These are phyloP conservation scores for Aspergillus proliferans DNA, from an alignment of 2,329 filamentous ascomycete genomes.

Conservation along the genomic window DNA sequence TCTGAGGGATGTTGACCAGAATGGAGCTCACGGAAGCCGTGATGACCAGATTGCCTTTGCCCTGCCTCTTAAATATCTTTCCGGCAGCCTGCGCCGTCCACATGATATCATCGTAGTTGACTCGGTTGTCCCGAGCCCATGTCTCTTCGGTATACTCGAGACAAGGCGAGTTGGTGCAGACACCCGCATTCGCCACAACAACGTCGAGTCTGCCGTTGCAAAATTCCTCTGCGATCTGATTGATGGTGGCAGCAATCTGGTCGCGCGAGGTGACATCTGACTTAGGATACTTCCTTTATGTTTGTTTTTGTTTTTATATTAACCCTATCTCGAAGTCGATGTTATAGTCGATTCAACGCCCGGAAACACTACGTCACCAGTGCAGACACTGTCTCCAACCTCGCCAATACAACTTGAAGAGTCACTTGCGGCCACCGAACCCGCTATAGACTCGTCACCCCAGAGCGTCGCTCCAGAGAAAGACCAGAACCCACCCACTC, in stretches of 20 bases:
- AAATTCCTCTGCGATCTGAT: slow-evolving; percentile 17
- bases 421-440: slow-evolving; percentile 4
- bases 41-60: slow-evolving; percentile 21
- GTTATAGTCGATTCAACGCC: too few relatives aligned
- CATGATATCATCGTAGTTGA: slow-evolving; percentile 17
- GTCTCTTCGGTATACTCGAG: slow-evolving; percentile 22
- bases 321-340: too few relatives aligned
- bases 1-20: slow-evolving; percentile 26
- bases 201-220: slow-evolving; percentile 16
- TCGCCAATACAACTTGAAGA: neutral
- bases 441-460: neutral
- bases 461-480: neutral
- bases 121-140: slow-evolving; percentile 18
- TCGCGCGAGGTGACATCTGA: slow-evolving; percentile 1
- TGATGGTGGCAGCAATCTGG: slow-evolving; percentile 1
- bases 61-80: slow-evolving; percentile 19
- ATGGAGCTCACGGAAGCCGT: slow-evolving; percentile 23
- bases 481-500: neutral
- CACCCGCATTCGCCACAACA: slow-evolving; percentile 26
- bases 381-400: neutral
- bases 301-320: too few relatives aligned
- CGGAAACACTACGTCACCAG: too few relatives aligned
- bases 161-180: slow-evolving; percentile 15
- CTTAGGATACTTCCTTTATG: neutral
- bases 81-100: slow-evolving; percentile 9